phyloP scores from a whole-genome alignment of 257 asterid genomes.

The Marsdenia floribunda region DNA sequence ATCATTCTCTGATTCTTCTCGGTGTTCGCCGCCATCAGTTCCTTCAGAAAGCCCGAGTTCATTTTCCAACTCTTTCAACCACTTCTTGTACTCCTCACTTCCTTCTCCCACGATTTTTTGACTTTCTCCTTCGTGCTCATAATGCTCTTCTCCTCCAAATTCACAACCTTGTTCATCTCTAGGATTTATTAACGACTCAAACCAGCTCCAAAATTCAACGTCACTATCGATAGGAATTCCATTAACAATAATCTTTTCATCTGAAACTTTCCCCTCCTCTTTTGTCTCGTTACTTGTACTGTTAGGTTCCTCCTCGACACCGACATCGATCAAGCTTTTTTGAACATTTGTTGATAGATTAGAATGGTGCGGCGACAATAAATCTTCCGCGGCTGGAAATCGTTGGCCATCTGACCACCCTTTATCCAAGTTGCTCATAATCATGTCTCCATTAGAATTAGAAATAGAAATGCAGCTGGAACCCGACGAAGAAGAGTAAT shows the following conservation, averaged over 20 bases:
- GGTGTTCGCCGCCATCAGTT: not conserved
- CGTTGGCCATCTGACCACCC: not conserved
- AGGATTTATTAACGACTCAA: constrained; percentile 28
- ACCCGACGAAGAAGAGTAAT: constrained; percentile 20
- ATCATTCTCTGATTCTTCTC: not conserved
- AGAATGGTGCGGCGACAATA: constrained; percentile 18
- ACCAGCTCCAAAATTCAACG: constrained; percentile 36
- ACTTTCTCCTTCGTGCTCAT: not conserved
- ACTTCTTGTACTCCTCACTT: constrained; percentile 26
- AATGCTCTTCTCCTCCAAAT: not conserved
- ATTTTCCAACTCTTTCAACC: constrained; percentile 49
- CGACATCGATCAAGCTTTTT: constrained; percentile 1
- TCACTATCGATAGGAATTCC: constrained; percentile 39
- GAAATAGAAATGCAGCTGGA: not conserved
- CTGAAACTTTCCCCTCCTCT: not conserved
- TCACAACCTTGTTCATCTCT: constrained; percentile 3
- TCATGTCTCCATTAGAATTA: constrained; percentile 15
- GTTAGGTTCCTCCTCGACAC: not conserved
- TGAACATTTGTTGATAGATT: constrained; percentile 21
- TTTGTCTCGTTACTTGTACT: too few relatives aligned
- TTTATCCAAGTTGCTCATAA: not conserved
- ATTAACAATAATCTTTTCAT: constrained; percentile 9
- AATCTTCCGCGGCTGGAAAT: not conserved
- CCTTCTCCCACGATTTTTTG: not conserved
- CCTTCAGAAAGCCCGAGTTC: constrained; percentile 44